Evolutionary conservation across 192 early-diverging fungal species (phyloP).

Genomic region (Umbelopsis sp.): DNA sequence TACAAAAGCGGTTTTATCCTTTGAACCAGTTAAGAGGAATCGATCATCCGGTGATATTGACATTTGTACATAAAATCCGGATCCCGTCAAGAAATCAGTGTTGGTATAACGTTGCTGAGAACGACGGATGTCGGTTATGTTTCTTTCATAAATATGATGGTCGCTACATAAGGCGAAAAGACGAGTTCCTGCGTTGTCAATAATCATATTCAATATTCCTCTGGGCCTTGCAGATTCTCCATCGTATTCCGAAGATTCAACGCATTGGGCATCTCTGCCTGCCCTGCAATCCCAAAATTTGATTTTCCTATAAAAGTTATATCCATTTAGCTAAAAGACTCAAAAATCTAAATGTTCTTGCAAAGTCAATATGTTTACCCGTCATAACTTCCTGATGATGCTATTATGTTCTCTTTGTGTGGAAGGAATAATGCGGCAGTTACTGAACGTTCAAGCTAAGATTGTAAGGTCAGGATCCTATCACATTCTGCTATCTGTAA

Average conservation of each 20-base stretch:
- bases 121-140: conserved; percentile 47
- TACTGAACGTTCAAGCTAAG: conserved; percentile 39
- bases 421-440: conserved; percentile 56
- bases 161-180: conserved; percentile 78
- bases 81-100: conserved; percentile 56
- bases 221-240: conserved; percentile 32
- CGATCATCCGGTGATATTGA: conserved; percentile 73
- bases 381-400: conserved; percentile 65
- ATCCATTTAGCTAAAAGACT: too few relatives aligned
- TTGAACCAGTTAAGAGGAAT: conserved; percentile 74
- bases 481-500: not conserved
- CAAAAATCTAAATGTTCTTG: not conserved
- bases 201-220: conserved; percentile 67
- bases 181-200: conserved; percentile 63
- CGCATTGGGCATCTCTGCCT: conserved; percentile 41
- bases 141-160: conserved; percentile 74
- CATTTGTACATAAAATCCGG: conserved; percentile 69
- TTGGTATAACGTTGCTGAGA: conserved; percentile 60
- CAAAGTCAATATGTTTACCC: conserved; percentile 50
- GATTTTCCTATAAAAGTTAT: conserved; percentile 47
- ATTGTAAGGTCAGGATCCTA: not conserved
- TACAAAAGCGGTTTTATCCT: conserved; percentile 62
- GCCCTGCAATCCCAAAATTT: conserved; percentile 85
- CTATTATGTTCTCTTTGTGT: conserved; percentile 50
- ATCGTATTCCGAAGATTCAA: conserved; percentile 43